Base-by-base conservation (phyloP, 2,329 filamentous ascomycete species). In the Chaetomium sp. region DNA sequence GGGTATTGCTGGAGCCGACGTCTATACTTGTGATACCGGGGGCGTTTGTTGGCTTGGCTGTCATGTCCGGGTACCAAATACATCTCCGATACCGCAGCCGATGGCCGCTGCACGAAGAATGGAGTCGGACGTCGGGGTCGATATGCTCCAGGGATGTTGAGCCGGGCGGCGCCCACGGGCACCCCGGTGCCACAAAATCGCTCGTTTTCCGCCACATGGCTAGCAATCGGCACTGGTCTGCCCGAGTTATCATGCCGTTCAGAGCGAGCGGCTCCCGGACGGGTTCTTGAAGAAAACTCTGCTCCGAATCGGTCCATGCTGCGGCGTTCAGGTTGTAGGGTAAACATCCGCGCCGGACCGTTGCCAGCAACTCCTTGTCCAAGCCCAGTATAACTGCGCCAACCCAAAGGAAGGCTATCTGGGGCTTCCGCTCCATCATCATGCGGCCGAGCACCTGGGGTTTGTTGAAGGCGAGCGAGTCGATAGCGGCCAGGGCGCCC, bases 151-250 rank as follows among this genome's bases (percentile, higher is more conserved):
- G 9, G 3, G 27, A 25, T 5, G 42, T 58, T 19, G 16, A 6
- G 1, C 56, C 56, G 31, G 47, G 45, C 38, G 38, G 56, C 25
- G 2, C 31, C 56, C 56, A 58, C 6, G 38, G 25, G n/a, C 25
- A 33, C 19, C 4, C 13, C 38, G 55, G 42, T 19, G 7, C 16
- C 56, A 12, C 23, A 6, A 27, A 25, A 4, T 4, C 3, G 12
- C 16, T 3, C 38, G 13, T 4, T 42, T 3, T 5, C 12, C 19
- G 38, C 35, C 38, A 19, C 35, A 49, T 25, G 19, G 9, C 21
- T 25, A 58, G 27, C 38, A 58, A 25, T 16, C 56, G 56, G 9
- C 56, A 49, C 25, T 58, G 38, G 7, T 58, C 56, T 3, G 56
- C 56, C 3, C 19, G 25, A 19, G 23, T 47, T 5, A 58, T 13